Evolutionary conservation across 495 filamentous ascomycete genomes (phyloP).

Genomic region (Xylaria grammica): DNA sequence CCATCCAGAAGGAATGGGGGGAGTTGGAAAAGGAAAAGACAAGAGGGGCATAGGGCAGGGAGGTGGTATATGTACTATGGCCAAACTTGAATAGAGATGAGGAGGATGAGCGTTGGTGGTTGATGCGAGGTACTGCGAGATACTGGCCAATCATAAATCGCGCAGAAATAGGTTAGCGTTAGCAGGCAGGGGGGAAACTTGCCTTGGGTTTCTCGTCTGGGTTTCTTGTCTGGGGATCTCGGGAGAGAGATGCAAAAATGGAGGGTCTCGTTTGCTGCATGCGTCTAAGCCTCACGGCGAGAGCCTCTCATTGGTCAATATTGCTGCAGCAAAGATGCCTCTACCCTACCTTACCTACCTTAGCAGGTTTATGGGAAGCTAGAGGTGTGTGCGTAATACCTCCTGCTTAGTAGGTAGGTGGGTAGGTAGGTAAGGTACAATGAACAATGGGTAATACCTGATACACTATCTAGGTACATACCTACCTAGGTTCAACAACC

Average conservation of each 20-base stretch:
- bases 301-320: too few species aligned
- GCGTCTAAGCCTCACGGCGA: constrained; percentile 21
- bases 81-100: too few species aligned
- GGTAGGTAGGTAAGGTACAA: not conserved
- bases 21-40: not conserved
- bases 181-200: constrained; percentile 4
- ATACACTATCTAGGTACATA: not conserved
- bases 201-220: too few species aligned
- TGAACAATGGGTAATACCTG: not conserved
- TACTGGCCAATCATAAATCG: constrained; percentile 21
- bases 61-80: not conserved
- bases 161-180: not conserved
- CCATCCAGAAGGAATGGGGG: not conserved
- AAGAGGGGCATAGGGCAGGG: not conserved
- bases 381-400: constrained; percentile 3
- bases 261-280: constrained; percentile 12
- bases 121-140: not conserved
- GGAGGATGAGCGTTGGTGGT: not conserved
- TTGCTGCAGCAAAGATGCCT: too few species aligned
- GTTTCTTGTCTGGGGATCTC: constrained; percentile 15
- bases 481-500: constrained; percentile 8
- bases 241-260: constrained; percentile 9
- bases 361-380: too few species aligned
- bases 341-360: too few species aligned
- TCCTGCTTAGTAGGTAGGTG: not conserved